A percentile compares a stretch with the other conserved stretches of the same genome.
Evolutionary conservation across 257 asterid genomes (phyloP).

Genomic region (Cordia subcordata): DNA sequence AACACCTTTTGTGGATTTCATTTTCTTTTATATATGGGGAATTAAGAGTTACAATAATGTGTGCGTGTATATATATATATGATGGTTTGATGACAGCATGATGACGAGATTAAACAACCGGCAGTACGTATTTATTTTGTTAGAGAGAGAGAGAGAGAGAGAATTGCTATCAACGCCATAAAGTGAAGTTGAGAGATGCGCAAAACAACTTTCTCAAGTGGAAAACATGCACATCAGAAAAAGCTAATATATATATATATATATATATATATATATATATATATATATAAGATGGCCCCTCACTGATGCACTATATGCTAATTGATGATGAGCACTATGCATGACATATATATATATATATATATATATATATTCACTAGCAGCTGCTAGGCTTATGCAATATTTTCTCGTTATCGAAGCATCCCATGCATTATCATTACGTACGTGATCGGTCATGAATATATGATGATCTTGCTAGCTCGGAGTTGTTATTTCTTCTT

Average conservation of each 20-base stretch:
- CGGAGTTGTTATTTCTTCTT: constrained; percentile 21
- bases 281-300: constrained; percentile 3
- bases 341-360: not conserved
- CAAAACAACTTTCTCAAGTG: not conserved
- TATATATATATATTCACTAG: not conserved
- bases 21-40: no score
- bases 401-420: constrained; percentile 15
- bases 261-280: no score
- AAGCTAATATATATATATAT: not conserved
- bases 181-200: not conserved
- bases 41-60: no score
- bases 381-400: not conserved
- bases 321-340: no score
- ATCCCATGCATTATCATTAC: constrained; percentile 56
- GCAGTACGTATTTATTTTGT: no score
- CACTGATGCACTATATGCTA: not conserved
- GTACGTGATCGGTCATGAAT: constrained; percentile 35
- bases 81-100: constrained; percentile 41
- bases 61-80: no score
- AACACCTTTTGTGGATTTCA: not conserved
- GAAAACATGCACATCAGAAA: constrained; percentile 2
- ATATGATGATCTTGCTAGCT: no score
- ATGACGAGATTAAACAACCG: constrained; percentile 46
- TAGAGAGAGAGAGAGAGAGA: no score
- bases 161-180: not conserved